Conservation (phyloP, 106 monocot genomes). For the Dendrobium catenatum region DNA sequence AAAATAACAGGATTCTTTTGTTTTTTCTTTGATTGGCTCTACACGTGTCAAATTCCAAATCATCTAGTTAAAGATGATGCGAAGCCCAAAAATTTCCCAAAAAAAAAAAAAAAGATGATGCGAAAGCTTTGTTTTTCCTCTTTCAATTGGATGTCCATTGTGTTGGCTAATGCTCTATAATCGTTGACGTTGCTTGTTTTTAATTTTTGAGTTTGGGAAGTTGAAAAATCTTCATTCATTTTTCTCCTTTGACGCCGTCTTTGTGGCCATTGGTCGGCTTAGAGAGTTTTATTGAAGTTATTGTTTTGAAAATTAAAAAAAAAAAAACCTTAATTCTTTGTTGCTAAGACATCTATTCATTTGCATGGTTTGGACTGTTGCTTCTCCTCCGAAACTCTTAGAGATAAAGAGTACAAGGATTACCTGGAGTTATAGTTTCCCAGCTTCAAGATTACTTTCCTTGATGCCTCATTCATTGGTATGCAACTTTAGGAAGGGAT, state of each 20-base stretch:
- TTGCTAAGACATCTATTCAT: neutral
- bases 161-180: neutral
- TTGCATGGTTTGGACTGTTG: conserved; percentile 89
- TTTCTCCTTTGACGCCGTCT: neutral
- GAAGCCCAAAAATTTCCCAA: too few species aligned
- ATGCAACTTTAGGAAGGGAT: conserved; percentile 58
- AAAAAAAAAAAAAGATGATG: too few species aligned
- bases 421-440: conserved; percentile 55
- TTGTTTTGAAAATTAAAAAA: neutral
- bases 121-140: neutral
- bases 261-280: too few species aligned
- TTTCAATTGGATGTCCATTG: neutral
- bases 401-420: conserved; percentile 62
- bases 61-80: neutral
- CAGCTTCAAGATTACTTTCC: conserved; percentile 74
- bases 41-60: neutral
- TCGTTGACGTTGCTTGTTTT: neutral
- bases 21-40: neutral
- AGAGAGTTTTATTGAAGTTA: neutral
- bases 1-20: neutral
- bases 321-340: neutral
- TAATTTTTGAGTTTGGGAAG: neutral
- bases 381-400: conserved; percentile 54
- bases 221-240: neutral
- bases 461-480: conserved; percentile 87